Conservation (phyloP, 495 filamentous ascomycete species). For the Usnea hakonensis region DNA sequence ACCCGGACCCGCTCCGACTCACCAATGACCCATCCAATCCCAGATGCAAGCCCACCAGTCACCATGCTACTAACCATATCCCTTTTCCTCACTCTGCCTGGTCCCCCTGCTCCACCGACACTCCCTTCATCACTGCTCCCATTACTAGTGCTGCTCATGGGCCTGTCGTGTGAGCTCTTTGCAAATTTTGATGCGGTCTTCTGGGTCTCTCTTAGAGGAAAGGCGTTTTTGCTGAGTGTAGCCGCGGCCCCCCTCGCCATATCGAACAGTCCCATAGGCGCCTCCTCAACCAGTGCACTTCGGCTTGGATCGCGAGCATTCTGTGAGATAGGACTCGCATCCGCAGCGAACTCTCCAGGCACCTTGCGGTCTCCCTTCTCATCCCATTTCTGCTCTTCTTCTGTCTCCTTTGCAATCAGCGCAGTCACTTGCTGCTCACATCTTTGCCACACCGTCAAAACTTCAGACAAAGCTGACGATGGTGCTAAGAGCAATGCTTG, state of each 20-base stretch:
- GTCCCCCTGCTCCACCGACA: slow-evolving; percentile 31
- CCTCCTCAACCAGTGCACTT: slow-evolving; percentile 52
- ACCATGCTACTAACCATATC: slow-evolving; percentile 73
- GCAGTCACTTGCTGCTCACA: slow-evolving; percentile 79
- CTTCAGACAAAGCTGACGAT: slow-evolving; percentile 67
- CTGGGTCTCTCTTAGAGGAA: slow-evolving; percentile 37
- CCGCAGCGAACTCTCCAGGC: slow-evolving; percentile 55
- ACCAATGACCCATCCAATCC: slow-evolving; percentile 79
- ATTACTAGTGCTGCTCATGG: slow-evolving; percentile 21
- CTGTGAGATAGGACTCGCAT: slow-evolving; percentile 29
- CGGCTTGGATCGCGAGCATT: slow-evolving; percentile 35
- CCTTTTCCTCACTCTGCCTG: slow-evolving; percentile 59
- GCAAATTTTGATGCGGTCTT: neutral
- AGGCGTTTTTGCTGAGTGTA: slow-evolving; percentile 60
- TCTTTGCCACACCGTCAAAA: slow-evolving; percentile 73
- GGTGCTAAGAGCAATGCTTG: slow-evolving; percentile 78
- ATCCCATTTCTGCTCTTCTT: slow-evolving; percentile 69
- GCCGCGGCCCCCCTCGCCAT: slow-evolving; percentile 74
- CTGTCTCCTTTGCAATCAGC: slow-evolving; percentile 60
- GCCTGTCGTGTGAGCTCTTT: slow-evolving; percentile 9
- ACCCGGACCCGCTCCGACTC: slow-evolving; percentile 24
- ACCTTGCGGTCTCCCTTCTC: slow-evolving; percentile 54
- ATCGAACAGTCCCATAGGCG: slow-evolving; percentile 91
- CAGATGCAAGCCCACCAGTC: slow-evolving; percentile 65
- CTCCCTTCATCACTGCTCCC: slow-evolving; percentile 26